Percentiles rank a stretch among this genome's conserved stretches.
Evolutionary conservation across 2,329 filamentous ascomycete species (phyloP).

Genomic region (Aspergillus sp.): DNA sequence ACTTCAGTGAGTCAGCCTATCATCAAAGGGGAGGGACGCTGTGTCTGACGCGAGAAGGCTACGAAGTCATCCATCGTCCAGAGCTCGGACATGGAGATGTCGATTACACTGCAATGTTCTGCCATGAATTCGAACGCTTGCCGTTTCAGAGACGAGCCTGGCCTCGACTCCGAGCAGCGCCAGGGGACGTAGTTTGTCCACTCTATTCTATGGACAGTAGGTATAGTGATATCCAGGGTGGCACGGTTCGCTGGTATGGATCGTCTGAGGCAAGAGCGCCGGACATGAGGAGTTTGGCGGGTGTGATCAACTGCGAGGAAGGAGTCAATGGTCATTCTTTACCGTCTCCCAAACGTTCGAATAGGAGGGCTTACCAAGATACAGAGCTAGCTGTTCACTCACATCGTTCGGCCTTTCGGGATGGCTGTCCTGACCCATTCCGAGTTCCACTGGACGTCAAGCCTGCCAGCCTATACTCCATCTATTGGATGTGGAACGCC

Average conservation of each 20-base stretch:
- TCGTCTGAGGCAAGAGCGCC: not conserved
- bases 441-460: not conserved
- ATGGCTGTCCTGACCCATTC: not conserved
- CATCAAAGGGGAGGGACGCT: not conserved
- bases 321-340: not conserved
- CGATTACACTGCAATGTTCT: not conserved
- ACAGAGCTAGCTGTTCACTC: not conserved
- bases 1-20: not conserved
- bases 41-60: not conserved
- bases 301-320: not conserved
- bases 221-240: not conserved
- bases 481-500: slow-evolving; percentile 3
- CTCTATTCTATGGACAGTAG: not conserved
- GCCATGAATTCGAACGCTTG: not conserved
- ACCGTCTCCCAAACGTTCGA: not conserved
- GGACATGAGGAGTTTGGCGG: not conserved
- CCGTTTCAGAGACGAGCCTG: not conserved
- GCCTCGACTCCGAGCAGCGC: not conserved
- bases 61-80: not conserved
- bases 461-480: not conserved
- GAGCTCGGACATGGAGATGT: not conserved
- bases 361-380: not conserved
- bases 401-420: not conserved
- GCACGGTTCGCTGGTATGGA: not conserved
- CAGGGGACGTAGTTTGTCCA: not conserved